phyloP scores from a whole-genome alignment of 106 monocot species.

The Apostasia shenzhenica region DNA sequence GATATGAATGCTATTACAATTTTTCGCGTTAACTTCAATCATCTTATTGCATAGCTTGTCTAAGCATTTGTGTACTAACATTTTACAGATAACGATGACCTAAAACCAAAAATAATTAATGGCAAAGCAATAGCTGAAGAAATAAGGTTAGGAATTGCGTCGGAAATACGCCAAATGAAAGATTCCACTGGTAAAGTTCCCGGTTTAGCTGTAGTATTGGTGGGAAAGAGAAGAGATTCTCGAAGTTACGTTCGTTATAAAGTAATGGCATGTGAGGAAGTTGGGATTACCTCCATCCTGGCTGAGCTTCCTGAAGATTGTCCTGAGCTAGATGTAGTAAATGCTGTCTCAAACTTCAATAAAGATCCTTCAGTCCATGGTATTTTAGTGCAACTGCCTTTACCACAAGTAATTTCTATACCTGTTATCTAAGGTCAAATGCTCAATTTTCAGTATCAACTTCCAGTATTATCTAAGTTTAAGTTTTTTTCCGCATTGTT shows the following conservation, averaged over 20 bases:
- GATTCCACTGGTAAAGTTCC: conserved; percentile 44
- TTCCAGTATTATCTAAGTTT: not conserved
- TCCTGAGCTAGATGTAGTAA: conserved; percentile 54
- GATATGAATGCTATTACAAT: too few relatives aligned
- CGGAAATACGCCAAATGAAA: conserved; percentile 60
- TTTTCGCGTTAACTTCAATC: not conserved
- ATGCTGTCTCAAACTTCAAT: conserved; percentile 55
- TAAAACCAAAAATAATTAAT: conserved; percentile 54
- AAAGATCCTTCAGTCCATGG: conserved; percentile 88
- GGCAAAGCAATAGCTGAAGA: conserved; percentile 66
- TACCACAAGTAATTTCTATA: conserved; percentile 67
- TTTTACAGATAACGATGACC: conserved; percentile 18
- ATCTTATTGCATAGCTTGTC: not conserved
- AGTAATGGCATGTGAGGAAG: conserved; percentile 73
- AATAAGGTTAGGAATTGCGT: conserved; percentile 48
- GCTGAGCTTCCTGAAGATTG: conserved; percentile 61
- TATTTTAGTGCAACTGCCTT: conserved; percentile 88
- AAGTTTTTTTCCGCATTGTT: not conserved
- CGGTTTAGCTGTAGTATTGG: conserved; percentile 78
- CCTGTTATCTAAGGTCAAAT: not conserved
- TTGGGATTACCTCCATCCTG: conserved; percentile 64
- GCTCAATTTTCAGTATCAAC: not conserved
- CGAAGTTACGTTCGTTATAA: conserved; percentile 69
- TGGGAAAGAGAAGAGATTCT: conserved; percentile 82
- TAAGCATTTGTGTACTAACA: not conserved